These are phyloP conservation scores for Saksenaea oblongispora DNA, from an alignment of 371 early-diverging fungal species.

Conservation along the genomic window DNA sequence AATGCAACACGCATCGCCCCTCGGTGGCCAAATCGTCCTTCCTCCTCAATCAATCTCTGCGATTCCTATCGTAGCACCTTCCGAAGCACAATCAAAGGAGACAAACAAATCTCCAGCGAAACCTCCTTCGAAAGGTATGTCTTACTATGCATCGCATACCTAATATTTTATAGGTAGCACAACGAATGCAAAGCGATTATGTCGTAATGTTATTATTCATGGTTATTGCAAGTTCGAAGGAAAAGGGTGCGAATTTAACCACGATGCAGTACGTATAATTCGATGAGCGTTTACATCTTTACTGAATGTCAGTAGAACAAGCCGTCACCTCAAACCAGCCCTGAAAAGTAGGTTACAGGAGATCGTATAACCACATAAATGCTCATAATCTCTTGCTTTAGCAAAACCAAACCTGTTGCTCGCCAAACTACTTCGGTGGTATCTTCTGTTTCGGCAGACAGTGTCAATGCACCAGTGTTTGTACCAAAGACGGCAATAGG, in stretches of 20 bases:
- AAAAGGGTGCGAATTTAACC: constrained; percentile 87
- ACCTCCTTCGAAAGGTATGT: constrained; percentile 48
- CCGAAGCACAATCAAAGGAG: constrained; percentile 29
- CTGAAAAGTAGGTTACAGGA: constrained; percentile 53
- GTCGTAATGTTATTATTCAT: constrained; percentile 83
- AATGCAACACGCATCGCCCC: constrained; percentile 23
- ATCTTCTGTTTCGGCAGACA: constrained; percentile 58
- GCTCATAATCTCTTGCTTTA: constrained; percentile 8
- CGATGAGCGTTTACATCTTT: background rate
- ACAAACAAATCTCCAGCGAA: constrained; percentile 25
- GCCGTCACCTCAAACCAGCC: constrained; percentile 46
- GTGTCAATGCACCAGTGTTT: constrained; percentile 67
- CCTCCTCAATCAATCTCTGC: constrained; percentile 52
- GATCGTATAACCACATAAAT: background rate
- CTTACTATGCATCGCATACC: background rate
- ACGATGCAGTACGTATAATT: constrained; percentile 59
- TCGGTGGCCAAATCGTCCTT: constrained; percentile 47
- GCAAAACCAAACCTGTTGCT: constrained; percentile 59
- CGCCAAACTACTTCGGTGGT: constrained; percentile 39
- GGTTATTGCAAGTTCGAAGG: constrained; percentile 86
- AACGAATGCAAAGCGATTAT: constrained; percentile 58
- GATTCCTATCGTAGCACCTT: constrained; percentile 61
- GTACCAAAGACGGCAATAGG: constrained; percentile 58
- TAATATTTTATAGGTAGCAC: constrained; percentile 19
- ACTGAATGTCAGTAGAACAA: constrained; percentile 17